Percentiles rank a stretch among this genome's conserved stretches.
Evolutionary conservation across 2,329 filamentous ascomycete genomes (phyloP).

Genomic region (Stagonosporopsis rhizophila): DNA sequence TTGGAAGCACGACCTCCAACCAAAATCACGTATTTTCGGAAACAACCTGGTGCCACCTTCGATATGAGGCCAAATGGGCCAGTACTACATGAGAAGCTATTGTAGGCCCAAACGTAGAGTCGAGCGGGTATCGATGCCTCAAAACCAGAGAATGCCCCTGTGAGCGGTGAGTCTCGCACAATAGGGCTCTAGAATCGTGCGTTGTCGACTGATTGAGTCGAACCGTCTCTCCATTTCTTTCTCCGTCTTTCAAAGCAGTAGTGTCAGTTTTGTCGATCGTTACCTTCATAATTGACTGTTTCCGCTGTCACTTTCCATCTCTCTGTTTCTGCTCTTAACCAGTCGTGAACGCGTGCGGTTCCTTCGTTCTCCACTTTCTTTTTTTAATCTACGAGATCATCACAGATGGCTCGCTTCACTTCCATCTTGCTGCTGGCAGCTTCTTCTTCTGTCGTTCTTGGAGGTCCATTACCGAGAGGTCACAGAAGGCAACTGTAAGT

Average conservation of each 20-base stretch:
- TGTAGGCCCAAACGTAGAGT: constrained; percentile 47
- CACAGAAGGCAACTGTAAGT: constrained; percentile 41
- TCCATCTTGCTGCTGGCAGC: constrained; percentile 49
- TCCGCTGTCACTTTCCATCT: constrained; percentile 30
- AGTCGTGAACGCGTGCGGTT: constrained; percentile 29
- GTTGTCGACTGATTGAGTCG: constrained; percentile 37
- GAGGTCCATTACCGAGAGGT: constrained; percentile 44
- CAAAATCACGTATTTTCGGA: constrained; percentile 21
- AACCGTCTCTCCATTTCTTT: constrained; percentile 28
- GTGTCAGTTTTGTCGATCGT: constrained; percentile 40
- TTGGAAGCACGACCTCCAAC: constrained; percentile 34
- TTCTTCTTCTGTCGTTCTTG: constrained; percentile 34
- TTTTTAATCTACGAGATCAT: constrained; percentile 26
- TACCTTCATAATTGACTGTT: constrained; percentile 40
- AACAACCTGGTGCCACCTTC: constrained; percentile 31
- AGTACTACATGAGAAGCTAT: constrained; percentile 38
- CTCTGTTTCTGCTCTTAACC: constrained; percentile 31
- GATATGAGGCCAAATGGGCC: constrained; percentile 42
- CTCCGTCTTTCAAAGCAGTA: constrained; percentile 29
- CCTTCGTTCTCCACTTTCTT: constrained; percentile 25
- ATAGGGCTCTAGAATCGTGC: constrained; percentile 35
- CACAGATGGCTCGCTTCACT: constrained; percentile 35
- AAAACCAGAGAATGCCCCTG: constrained; percentile 43
- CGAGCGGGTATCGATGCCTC: constrained; percentile 49
- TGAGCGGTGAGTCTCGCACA: constrained; percentile 32